These are phyloP conservation scores for Ophiostoma sp. DNA, from an alignment of 2,329 filamentous ascomycete species.

Conservation along the genomic window DNA sequence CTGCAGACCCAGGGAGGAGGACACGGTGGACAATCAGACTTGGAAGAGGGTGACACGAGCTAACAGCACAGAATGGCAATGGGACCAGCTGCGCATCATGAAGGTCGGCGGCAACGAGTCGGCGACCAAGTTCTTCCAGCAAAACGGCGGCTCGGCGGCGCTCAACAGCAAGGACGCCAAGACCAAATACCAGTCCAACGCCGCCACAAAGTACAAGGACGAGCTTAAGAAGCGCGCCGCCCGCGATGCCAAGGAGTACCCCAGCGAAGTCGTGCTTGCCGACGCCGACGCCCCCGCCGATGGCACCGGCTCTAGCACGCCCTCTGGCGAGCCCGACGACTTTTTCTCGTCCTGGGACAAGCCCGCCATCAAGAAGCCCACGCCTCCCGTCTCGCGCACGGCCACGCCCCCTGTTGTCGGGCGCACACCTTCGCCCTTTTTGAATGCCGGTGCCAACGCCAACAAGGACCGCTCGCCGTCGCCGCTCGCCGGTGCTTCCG, in stretches of 20 bases:
- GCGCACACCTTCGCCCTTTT: slow-evolving; percentile 83
- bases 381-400: slow-evolving; percentile 84
- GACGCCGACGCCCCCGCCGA: slow-evolving; percentile 64
- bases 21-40: background rate
- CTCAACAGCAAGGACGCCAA: slow-evolving; percentile 95
- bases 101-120: slow-evolving; percentile 98
- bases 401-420: slow-evolving; percentile 76
- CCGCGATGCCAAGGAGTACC: slow-evolving; percentile 79
- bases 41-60: background rate
- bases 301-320: slow-evolving; percentile 62
- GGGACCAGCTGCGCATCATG: slow-evolving; percentile 95
- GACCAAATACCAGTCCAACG: slow-evolving; percentile 90
- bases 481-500: slow-evolving; percentile 60
- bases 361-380: slow-evolving; percentile 91
- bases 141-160: slow-evolving; percentile 88
- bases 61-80: slow-evolving; percentile 76
- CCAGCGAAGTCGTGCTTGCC: slow-evolving; percentile 76
- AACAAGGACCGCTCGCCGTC: slow-evolving; percentile 76
- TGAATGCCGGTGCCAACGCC: slow-evolving; percentile 67
- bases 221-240: slow-evolving; percentile 83
- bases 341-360: slow-evolving; percentile 99
- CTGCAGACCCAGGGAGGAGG: background rate
- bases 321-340: slow-evolving; percentile 81
- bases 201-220: slow-evolving; percentile 97
- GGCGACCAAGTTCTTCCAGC: slow-evolving; percentile 96